Conservation (phyloP, 805 yeast genomes). For the Yarrowia hollandica region DNA sequence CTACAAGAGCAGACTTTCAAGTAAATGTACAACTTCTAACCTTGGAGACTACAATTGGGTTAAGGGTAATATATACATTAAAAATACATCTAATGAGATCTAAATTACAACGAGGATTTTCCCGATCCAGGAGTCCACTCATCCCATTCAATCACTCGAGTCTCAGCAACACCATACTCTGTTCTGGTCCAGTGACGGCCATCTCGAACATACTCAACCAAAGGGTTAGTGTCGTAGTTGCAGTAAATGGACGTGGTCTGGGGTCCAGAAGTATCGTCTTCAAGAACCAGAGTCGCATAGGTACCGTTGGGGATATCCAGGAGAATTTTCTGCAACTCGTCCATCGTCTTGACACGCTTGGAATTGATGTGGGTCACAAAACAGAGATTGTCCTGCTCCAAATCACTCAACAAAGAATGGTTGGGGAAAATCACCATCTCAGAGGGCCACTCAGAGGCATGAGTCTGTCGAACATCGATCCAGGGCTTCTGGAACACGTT, state of each 20-base stretch:
- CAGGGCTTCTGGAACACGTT: constrained; percentile 79
- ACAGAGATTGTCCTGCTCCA: constrained; percentile 76
- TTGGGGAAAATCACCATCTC: constrained; percentile 62
- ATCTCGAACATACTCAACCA: constrained; percentile 48
- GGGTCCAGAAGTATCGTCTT: constrained; percentile 79
- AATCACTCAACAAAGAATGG: constrained; percentile 68
- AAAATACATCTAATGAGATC: no score
- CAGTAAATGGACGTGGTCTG: constrained; percentile 79
- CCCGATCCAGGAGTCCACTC: constrained; percentile 24
- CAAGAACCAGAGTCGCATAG: constrained; percentile 73
- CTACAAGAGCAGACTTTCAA: no score
- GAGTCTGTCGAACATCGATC: constrained; percentile 75
- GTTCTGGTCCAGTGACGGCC: constrained; percentile 17
- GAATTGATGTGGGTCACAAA: constrained; percentile 80
- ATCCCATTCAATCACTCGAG: constrained; percentile 22
- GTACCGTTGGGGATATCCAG: constrained; percentile 68
- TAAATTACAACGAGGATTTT: no score
- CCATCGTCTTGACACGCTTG: constrained; percentile 62
- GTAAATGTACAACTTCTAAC: no score
- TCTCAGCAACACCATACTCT: constrained; percentile 6
- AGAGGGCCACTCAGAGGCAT: constrained; percentile 70
- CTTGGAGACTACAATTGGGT: no score
- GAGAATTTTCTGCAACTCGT: constrained; percentile 61
- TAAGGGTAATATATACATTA: no score
- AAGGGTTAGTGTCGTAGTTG: constrained; percentile 76